Evolutionary conservation across 2,329 filamentous ascomycete species (phyloP), one percentile per base, ranked within the genome.

Genomic region (Pyrenophora tritici-repentis): DNA sequence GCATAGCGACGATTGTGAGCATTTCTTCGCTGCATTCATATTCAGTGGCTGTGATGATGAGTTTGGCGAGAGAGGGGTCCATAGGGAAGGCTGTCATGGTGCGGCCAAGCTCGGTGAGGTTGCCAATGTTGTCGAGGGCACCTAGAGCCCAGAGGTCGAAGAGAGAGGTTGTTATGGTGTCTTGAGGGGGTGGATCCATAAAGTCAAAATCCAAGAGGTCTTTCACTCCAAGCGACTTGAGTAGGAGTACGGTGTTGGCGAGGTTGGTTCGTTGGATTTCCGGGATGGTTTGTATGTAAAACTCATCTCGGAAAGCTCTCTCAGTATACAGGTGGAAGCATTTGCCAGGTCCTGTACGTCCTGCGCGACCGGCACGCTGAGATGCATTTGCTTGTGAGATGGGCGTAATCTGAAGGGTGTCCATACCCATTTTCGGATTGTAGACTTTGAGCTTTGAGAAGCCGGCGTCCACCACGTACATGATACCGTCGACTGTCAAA

Each of bases 371-470:
- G 34, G 94, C 93, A 66, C 94, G 86, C 70, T 99, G 94, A 3
- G 89, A 91, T 4, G 91, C 88, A 72, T 99, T 99, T 62, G 94
- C 94, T 72, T 99, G 94, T 2, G 92, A 97, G 45, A 99, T 95
- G 0, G 94, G 94, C 0, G 94, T 99, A 61, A 99, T 96, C 68
- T 97, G 94, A 12, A 99, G 83, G 0, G 93, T 97, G 68, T 99
- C 94, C 94, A 99, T 99, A 50, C 94, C 94, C 91, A 99, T 97
- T 45, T 92, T 89, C 5, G 94, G 92, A 66, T 99, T 99, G 76
- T 97, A 99, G 4, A 99, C 94, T 72, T 99, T 99, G 70, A 97
- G 84, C 73, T 99, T 99, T 2, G 91, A 96, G 73, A 93, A 99
- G 0, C 94, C 94, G 1, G 90, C 86, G 72, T 99, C 94, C 4